These are phyloP conservation scores for Ramaria sp. DNA, from an alignment of 768 basidiomycete species.

Conservation along the genomic window DNA sequence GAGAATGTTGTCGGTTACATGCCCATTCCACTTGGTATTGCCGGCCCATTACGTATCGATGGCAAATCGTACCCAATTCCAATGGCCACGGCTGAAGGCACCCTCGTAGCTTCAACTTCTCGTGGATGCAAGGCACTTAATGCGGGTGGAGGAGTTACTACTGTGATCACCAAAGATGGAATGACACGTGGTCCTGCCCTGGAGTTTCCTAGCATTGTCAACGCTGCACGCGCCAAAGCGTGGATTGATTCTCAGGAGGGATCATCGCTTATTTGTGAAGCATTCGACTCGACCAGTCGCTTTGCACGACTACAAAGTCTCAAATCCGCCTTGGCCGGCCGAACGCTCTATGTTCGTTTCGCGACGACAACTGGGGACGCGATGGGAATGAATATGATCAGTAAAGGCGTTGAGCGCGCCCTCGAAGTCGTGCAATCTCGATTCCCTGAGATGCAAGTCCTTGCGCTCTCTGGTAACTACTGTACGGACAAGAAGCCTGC, in stretches of 20 bases:
- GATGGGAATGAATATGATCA: conserved; percentile 99
- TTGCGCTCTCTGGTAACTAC: conserved; percentile 93
- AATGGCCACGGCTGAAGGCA: conserved; percentile 99
- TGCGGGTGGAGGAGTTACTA: conserved; percentile 88
- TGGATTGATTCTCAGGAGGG: conserved; percentile 85
- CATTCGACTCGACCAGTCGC: conserved; percentile 90
- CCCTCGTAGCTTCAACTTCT: conserved; percentile 93
- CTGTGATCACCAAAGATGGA: conserved; percentile 82
- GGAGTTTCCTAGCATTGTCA: conserved; percentile 75
- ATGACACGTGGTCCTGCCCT: conserved; percentile 99
- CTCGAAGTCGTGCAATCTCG: conserved; percentile 64
- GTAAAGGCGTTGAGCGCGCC: conserved; percentile 94
- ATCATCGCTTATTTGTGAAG: conserved; percentile 58
- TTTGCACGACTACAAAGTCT: conserved; percentile 81
- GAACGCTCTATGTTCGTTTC: conserved; percentile 89
- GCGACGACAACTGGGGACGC: conserved; percentile 94
- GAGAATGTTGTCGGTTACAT: conserved; percentile 98
- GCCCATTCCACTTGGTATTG: conserved; percentile 91
- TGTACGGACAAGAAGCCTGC: conserved; percentile 99
- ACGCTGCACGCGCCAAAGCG: conserved; percentile 74
- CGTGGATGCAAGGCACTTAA: conserved; percentile 98
- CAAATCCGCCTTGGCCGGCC: conserved; percentile 86
- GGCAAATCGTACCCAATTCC: conserved; percentile 80
- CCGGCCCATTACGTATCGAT: conserved; percentile 90
- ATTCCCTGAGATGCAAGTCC: conserved; percentile 86